These are phyloP conservation scores for Eudorina sp. DNA, from an alignment of 139 green algal species.

Conservation along the genomic window DNA sequence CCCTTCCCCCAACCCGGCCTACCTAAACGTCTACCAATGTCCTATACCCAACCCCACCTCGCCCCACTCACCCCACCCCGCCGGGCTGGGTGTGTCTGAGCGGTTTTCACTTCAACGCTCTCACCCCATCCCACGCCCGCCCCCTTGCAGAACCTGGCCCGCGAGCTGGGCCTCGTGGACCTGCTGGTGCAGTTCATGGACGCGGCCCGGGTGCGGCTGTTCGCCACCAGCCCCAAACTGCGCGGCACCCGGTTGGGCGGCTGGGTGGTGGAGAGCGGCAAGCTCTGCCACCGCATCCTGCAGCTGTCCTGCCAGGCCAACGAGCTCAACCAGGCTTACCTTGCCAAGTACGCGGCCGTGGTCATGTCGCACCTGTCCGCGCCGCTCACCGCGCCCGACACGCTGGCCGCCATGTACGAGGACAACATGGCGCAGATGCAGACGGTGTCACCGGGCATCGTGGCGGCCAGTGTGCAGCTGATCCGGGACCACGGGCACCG, in stretches of 20 bases:
- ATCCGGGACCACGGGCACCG: slow-evolving; percentile 38
- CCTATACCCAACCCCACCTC: too few relatives aligned
- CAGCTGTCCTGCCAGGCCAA: slow-evolving; percentile 37
- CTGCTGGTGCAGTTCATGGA: slow-evolving; percentile 41
- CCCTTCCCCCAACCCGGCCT: too few relatives aligned
- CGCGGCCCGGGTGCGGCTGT: slow-evolving; percentile 27
- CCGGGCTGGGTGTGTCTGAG: too few relatives aligned
- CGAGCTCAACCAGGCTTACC: slow-evolving; percentile 49
- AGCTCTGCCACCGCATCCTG: slow-evolving; percentile 44
- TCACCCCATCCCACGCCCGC: background rate
- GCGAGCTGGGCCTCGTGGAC: slow-evolving; percentile 47
- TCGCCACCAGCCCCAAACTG: slow-evolving; percentile 7
- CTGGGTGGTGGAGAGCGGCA: slow-evolving; percentile 45
- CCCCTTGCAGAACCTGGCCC: slow-evolving; percentile 13
- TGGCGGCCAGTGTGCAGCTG: slow-evolving; percentile 37
- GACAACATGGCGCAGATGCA: slow-evolving; percentile 58
- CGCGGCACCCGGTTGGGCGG: slow-evolving; percentile 12
- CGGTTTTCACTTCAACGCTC: background rate
- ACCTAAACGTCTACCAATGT: too few relatives aligned
- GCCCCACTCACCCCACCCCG: too few relatives aligned
- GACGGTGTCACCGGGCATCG: slow-evolving; percentile 14
- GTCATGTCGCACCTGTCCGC: slow-evolving; percentile 40
- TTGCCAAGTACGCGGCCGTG: slow-evolving; percentile 8
- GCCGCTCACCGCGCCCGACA: slow-evolving; percentile 49
- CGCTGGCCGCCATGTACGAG: slow-evolving; percentile 55